These are phyloP conservation scores for Suillus sp. DNA, from an alignment of 768 basidiomycete species.

Conservation along the genomic window DNA sequence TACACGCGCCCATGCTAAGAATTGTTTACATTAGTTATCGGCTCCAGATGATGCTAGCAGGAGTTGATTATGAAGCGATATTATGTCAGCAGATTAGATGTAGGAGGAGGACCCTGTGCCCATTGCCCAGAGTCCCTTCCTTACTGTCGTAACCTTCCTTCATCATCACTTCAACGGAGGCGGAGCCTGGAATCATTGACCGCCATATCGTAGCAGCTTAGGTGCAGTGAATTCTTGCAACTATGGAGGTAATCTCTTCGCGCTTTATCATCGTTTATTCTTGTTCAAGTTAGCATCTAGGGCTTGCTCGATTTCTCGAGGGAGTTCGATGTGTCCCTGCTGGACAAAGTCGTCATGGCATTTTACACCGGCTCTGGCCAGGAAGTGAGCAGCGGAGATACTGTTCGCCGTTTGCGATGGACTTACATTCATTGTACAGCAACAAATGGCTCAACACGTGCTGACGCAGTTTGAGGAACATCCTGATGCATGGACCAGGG, in stretches of 20 bases:
- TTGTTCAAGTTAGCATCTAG: slow-evolving; percentile 41
- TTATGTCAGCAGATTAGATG: slow-evolving; percentile 40
- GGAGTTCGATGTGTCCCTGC: slow-evolving; percentile 89
- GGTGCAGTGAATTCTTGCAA: slow-evolving; percentile 16
- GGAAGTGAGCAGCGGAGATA: slow-evolving; percentile 55
- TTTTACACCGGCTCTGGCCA: slow-evolving; percentile 85
- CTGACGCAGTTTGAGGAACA: slow-evolving; percentile 96
- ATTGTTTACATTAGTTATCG: background rate
- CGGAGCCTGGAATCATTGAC: slow-evolving; percentile 12
- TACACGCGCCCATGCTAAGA: background rate
- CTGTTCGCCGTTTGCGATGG: slow-evolving; percentile 10
- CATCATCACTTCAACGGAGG: slow-evolving; percentile 16
- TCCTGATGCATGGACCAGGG: slow-evolving; percentile 96
- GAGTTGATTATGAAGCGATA: slow-evolving; percentile 21
- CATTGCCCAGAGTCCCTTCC: slow-evolving; percentile 28
- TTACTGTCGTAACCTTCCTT: slow-evolving; percentile 16
- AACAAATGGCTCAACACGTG: slow-evolving; percentile 92
- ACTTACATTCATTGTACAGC: slow-evolving; percentile 48
- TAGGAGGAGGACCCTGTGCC: slow-evolving; percentile 32
- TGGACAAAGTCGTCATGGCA: slow-evolving; percentile 92
- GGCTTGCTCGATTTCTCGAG: slow-evolving; percentile 89
- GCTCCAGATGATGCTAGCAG: too few relatives aligned
- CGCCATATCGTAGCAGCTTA: slow-evolving; percentile 14
- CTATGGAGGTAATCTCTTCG: slow-evolving; percentile 41
- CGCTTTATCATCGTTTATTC: slow-evolving; percentile 8